These are phyloP conservation scores for Endoconidiophora laricicola DNA, from an alignment of 2,329 filamentous ascomycete genomes.

Conservation along the genomic window DNA sequence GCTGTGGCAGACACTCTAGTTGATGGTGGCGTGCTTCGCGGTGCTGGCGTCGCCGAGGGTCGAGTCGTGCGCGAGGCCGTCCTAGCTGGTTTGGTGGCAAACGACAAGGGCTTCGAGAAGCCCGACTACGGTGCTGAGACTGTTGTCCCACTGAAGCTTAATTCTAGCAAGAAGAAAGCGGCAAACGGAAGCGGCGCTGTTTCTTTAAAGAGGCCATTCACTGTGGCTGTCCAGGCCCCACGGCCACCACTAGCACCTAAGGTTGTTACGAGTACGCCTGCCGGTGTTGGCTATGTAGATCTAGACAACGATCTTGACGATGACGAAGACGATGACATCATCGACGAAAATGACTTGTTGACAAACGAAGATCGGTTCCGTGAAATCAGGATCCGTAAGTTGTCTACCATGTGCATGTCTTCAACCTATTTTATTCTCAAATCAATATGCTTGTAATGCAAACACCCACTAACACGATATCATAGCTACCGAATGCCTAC, in stretches of 20 bases:
- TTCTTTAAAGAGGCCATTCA: slow-evolving; percentile 15
- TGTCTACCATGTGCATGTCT: not conserved
- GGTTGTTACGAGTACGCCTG: slow-evolving; percentile 22
- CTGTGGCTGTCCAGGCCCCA: slow-evolving; percentile 14
- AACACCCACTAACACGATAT: slow-evolving; percentile 11
- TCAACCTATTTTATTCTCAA: slow-evolving; percentile 3
- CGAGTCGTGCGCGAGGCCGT: slow-evolving; percentile 61
- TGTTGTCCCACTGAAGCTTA: slow-evolving; percentile 31
- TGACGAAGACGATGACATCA: slow-evolving; percentile 61
- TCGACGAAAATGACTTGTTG: slow-evolving; percentile 79
- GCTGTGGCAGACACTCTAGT: slow-evolving; percentile 56
- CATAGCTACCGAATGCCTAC: slow-evolving; percentile 65
- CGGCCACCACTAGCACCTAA: not conserved
- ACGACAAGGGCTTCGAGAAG: slow-evolving; percentile 54
- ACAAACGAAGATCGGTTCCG: slow-evolving; percentile 69
- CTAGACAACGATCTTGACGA: slow-evolving; percentile 40
- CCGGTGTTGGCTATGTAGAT: slow-evolving; percentile 52
- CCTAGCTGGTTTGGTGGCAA: slow-evolving; percentile 58
- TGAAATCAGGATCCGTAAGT: slow-evolving; percentile 67
- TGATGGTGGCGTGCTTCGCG: slow-evolving; percentile 48
- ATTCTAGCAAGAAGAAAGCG: slow-evolving; percentile 46
- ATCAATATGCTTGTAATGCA: slow-evolving; percentile 18
- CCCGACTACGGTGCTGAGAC: slow-evolving; percentile 38
- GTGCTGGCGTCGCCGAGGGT: slow-evolving; percentile 36
- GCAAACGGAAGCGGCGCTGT: slow-evolving; percentile 19